Base-by-base conservation (phyloP, 805 yeast species). In the Cyberlindnera petersonii region DNA sequence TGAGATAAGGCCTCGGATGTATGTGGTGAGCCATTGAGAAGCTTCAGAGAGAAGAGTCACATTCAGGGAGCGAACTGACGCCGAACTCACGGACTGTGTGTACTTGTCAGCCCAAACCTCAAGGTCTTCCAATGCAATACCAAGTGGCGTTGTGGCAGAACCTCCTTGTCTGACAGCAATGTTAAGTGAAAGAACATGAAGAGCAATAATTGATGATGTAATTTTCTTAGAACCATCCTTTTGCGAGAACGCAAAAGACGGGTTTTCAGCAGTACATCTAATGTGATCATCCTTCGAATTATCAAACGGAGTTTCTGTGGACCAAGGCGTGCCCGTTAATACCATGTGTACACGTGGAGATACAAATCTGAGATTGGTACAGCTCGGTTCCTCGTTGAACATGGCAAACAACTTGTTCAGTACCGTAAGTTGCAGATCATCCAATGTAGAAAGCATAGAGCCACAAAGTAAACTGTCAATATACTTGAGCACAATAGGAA, bases 351-450 rank as follows among this genome's bases (percentile, higher is more conserved):
- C 42, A 6, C 53, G 52, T 0, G 83, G 82, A 4, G 75, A 49
- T 1, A 72, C 69, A 7, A 81, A 40, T 23, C 82, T 63, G 9
- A 74, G 11, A 42, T 72, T 77, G 19, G 55, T 52, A 6, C 69
- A 64, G n/a, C 57, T 48, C 1, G 69, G 60, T 1, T 59, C 46
- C 2, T 64, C 59, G 5, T 49, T 39, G 31, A 71, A 51, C 17
- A 62, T 55, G 7, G 35, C 36, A 19, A 65, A 60, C 19, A 85
- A 57, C 8, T 64, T 60, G 24, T 60, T 58, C 10, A 85, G 66
- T 3, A 82, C 73, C 9, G 75, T 74, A 14, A 75, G 57, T 43
- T 89, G 94, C 13, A 87, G 60, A 14, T 58, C 56, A 56, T 89
- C 96, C 49, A 88, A 62, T 5, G 77, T 65, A 10, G 69, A 65